Percentiles rank a stretch among this genome's conserved stretches.
Conservation (phyloP, 1,139 yeast genomes). For the Pichia sp. region DNA sequence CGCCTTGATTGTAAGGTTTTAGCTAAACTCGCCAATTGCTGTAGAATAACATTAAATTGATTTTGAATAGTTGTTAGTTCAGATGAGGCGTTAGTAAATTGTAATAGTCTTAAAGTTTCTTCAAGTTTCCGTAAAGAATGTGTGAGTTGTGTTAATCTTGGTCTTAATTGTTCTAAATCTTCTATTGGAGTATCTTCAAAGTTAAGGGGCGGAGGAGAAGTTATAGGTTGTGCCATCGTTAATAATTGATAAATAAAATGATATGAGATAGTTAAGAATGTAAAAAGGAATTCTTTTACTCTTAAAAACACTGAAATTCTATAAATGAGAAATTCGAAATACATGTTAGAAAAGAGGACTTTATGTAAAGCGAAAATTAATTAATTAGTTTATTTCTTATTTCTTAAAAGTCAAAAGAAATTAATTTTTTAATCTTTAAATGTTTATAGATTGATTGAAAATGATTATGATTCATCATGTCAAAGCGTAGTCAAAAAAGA, state of each 20-base stretch:
- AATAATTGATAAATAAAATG: not conserved
- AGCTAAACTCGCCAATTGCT: slow-evolving; percentile 73
- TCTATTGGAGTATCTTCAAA: slow-evolving; percentile 8
- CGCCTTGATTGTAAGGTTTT: slow-evolving; percentile 57
- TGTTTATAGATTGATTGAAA: too few species aligned
- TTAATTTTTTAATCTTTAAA: too few species aligned
- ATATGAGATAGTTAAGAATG: not conserved
- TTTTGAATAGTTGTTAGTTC: slow-evolving; percentile 49
- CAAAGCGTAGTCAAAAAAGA: too few species aligned
- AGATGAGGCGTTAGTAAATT: not conserved
- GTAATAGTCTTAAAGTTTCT: slow-evolving; percentile 30
- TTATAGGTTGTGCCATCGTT: not conserved
- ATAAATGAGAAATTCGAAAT: too few species aligned
- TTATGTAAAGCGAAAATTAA: too few species aligned
- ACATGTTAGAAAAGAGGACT: too few species aligned
- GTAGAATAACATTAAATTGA: slow-evolving; percentile 74
- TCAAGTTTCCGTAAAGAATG: slow-evolving; percentile 42
- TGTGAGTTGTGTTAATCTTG: slow-evolving; percentile 50
- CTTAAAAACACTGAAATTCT: too few species aligned
- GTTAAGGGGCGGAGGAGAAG: not conserved
- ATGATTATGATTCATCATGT: too few species aligned
- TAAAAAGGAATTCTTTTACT: too few species aligned
- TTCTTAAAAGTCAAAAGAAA: too few species aligned
- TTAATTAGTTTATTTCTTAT: too few species aligned
- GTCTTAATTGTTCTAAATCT: slow-evolving; percentile 47